A percentile compares a stretch with the other conserved stretches of the same genome.
Conservation (phyloP, 73 alveolate species). For the Effrenium voratum region DNA sequence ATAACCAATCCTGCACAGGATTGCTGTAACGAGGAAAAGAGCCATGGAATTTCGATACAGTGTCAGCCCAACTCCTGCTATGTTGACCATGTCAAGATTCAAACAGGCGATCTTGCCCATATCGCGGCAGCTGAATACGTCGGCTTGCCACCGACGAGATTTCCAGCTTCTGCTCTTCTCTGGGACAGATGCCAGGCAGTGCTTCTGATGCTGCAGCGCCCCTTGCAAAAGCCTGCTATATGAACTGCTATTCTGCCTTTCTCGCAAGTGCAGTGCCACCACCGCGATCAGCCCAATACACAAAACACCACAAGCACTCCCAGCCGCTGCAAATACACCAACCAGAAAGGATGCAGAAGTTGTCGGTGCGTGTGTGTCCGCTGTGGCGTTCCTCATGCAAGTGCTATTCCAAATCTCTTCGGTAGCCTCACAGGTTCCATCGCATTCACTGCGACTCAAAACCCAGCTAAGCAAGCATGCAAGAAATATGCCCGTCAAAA, state of each 20-base stretch:
- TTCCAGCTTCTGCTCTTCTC: constrained; percentile 50
- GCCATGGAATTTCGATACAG: constrained; percentile 42
- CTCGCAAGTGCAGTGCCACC: constrained; percentile 12
- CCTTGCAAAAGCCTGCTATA: constrained; percentile 16
- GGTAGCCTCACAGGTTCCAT: neutral
- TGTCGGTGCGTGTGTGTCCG: neutral
- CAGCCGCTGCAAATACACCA: neutral
- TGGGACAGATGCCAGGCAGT: constrained; percentile 69
- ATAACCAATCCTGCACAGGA: constrained; percentile 50
- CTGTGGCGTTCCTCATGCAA: constrained; percentile 8
- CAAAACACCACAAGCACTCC: neutral
- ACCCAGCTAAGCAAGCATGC: constrained; percentile 1
- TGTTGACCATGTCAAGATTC: constrained; percentile 73
- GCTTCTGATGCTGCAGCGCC: constrained; percentile 66
- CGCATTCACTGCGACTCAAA: neutral
- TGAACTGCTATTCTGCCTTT: constrained; percentile 1
- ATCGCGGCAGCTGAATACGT: constrained; percentile 38
- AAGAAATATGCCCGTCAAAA: constrained; percentile 6
- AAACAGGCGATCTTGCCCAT: constrained; percentile 45
- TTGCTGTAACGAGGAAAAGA: constrained; percentile 50
- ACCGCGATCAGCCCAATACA: neutral
- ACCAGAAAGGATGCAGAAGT: neutral
- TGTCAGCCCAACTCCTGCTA: constrained; percentile 57
- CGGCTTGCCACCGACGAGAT: constrained; percentile 67
- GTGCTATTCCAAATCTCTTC: too few species aligned